Evolutionary conservation across 2,329 filamentous ascomycete species (phyloP), one percentile per base, ranked within the genome.

Genomic region (Pseudogymnoascus sp.): DNA sequence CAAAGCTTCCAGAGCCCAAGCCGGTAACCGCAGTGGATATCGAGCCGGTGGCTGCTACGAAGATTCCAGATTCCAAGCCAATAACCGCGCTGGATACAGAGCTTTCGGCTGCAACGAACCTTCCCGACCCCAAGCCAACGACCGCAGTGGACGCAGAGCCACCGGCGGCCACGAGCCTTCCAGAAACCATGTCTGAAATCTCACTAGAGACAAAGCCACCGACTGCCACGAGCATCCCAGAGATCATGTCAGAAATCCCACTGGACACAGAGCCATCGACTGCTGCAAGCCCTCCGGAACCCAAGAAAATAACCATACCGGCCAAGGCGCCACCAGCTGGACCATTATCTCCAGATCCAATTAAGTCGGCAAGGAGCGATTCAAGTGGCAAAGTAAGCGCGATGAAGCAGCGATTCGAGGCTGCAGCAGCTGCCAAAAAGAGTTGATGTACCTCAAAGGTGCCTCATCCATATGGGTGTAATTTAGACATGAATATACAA

Each of bases 331-430:
- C 51, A 21, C 51, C 51, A 57, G 16, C 51, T 19, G 51, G 51
- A 4, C 51, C 51, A 34, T 57, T 34, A 14, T 57, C 51, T 14
- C 51, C 51, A 14, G 51, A 57, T 16, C 51, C 51, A 14, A 36
- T 57, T 21, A 57, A 57, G 6, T 57, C 51, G 5, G 51, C 51
- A 34, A 57, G 51, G 28, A 57, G 51, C 5, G 51, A 57, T 14
- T 57, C 51, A 36, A 57, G 51, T 21, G 51, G 51, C 28, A 57
- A 57, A 10, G 51, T 57, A n/a, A 57, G 28, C 28, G 51, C 51
- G 28, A 57, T 57, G 51, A 57, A 57, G 28, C 51, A 57, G 28
- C 28, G 51, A 57, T 57, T 57, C 28, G 51, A 57, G 28, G 51
- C 51, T 5, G 51, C 51, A 4, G 51, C 51, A 34, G 51, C 51